phyloP scores from a whole-genome alignment of 768 basidiomycete genomes.

The Suillus variegatus region DNA sequence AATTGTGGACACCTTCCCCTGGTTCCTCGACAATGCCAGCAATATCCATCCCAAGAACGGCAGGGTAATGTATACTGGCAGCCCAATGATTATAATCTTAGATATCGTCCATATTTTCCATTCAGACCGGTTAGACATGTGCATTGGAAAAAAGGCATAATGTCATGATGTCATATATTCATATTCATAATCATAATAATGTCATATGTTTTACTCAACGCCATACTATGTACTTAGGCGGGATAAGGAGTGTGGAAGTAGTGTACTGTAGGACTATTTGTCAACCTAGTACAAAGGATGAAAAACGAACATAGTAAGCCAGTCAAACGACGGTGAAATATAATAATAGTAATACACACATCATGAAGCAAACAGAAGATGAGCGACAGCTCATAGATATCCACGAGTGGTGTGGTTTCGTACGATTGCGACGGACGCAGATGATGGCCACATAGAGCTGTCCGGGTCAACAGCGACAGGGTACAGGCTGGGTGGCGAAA shows the following conservation, averaged over 20 bases:
- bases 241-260: background rate
- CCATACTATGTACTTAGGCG: background rate
- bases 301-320: background rate
- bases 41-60: too few relatives aligned
- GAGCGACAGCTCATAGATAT: background rate
- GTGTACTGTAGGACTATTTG: background rate
- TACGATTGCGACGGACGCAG: too few relatives aligned
- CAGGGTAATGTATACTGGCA: too few relatives aligned
- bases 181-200: background rate
- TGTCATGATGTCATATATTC: too few relatives aligned
- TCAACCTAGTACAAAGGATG: background rate
- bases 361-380: background rate
- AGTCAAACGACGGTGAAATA: background rate
- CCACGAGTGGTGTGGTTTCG: background rate
- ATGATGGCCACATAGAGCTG: background rate
- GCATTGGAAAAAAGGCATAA: too few relatives aligned
- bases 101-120: too few relatives aligned
- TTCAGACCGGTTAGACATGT: too few relatives aligned
- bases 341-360: background rate
- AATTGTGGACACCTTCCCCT: too few relatives aligned
- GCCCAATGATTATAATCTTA: too few relatives aligned
- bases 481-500: slow-evolving; percentile 1
- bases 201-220: background rate
- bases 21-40: too few relatives aligned
- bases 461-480: background rate